Conservation (phyloP, 2,329 filamentous ascomycete genomes). For the Microdochium paspali region DNA sequence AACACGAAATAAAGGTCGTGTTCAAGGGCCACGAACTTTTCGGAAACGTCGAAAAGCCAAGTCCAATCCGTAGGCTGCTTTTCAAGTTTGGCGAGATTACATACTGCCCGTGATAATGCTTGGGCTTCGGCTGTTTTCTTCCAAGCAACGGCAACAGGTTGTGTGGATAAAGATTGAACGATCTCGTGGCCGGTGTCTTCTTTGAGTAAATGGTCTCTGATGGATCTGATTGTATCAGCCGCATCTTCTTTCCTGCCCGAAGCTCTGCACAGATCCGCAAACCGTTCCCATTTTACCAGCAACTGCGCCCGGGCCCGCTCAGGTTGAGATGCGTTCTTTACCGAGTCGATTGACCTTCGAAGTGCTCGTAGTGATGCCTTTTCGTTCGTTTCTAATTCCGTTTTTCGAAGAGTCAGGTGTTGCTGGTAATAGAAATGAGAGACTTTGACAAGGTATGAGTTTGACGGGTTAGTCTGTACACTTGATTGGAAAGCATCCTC, state of each 20-base stretch:
- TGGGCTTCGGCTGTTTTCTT: constrained; percentile 35
- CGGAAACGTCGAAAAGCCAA: constrained; percentile 37
- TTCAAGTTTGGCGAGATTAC: constrained; percentile 50
- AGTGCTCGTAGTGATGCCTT: constrained; percentile 43
- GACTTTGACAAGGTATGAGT: constrained; percentile 53
- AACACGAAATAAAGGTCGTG: constrained; percentile 45
- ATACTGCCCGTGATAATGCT: constrained; percentile 48
- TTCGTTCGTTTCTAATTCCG: constrained; percentile 28
- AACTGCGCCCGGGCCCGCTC: constrained; percentile 54
- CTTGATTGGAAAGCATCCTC: constrained; percentile 23
- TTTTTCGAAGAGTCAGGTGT: constrained; percentile 41
- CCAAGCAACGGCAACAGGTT: constrained; percentile 45
- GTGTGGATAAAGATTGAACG: constrained; percentile 34
- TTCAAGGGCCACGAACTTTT: constrained; percentile 50
- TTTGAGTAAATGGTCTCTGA: constrained; percentile 53
- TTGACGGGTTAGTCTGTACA: constrained; percentile 17
- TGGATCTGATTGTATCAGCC: constrained; percentile 44
- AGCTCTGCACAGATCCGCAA: constrained; percentile 50
- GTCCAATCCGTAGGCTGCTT: constrained; percentile 48
- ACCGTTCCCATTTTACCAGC: constrained; percentile 54
- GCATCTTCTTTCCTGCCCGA: constrained; percentile 46
- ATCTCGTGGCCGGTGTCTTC: constrained; percentile 46
- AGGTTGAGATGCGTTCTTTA: constrained; percentile 40
- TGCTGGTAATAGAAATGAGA: constrained; percentile 65
- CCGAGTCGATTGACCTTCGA: constrained; percentile 52